phyloP scores from a whole-genome alignment of 495 filamentous ascomycete genomes.

The Hypoxylon rickii region DNA sequence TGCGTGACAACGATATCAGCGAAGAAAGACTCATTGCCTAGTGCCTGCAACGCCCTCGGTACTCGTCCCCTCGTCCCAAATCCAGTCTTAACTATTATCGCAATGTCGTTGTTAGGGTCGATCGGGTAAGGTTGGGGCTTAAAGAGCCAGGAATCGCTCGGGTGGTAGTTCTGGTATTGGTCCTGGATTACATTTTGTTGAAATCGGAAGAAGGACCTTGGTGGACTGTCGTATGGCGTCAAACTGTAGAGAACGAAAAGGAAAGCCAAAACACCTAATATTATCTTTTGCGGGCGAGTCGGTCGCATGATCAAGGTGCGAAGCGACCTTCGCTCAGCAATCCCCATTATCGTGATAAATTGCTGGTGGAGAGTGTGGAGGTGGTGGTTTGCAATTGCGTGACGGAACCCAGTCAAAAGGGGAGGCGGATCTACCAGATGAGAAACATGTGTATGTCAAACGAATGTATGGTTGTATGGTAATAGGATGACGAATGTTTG shows the following conservation, averaged over 20 bases:
- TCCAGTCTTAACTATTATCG: constrained; percentile 52
- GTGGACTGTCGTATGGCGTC: constrained; percentile 30
- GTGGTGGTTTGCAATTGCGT: constrained; percentile 12
- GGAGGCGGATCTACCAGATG: neutral
- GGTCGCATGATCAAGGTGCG: constrained; percentile 33
- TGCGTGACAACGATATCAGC: constrained; percentile 46
- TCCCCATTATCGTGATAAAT: constrained; percentile 28
- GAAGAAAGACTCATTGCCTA: constrained; percentile 36
- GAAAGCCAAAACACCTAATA: constrained; percentile 19
- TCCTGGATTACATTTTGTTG: constrained; percentile 34
- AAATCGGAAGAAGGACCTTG: constrained; percentile 37
- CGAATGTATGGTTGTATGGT: neutral
- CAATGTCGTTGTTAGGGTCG: constrained; percentile 42
- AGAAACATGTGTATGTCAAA: constrained; percentile 23
- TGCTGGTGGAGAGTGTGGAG: neutral
- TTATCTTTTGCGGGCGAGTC: constrained; percentile 37
- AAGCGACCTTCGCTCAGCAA: constrained; percentile 34
- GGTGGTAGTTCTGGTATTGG: constrained; percentile 36
- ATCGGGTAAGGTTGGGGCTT: constrained; percentile 37
- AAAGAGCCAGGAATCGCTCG: constrained; percentile 39
- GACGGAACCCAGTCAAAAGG: constrained; percentile 1
- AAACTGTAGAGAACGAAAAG: constrained; percentile 34
- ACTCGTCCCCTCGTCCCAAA: constrained; percentile 48
- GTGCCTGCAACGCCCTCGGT: constrained; percentile 42
- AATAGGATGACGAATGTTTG: constrained; percentile 6